Conservation (phyloP, 257 asterid genomes). For the Cordia subcordata region DNA sequence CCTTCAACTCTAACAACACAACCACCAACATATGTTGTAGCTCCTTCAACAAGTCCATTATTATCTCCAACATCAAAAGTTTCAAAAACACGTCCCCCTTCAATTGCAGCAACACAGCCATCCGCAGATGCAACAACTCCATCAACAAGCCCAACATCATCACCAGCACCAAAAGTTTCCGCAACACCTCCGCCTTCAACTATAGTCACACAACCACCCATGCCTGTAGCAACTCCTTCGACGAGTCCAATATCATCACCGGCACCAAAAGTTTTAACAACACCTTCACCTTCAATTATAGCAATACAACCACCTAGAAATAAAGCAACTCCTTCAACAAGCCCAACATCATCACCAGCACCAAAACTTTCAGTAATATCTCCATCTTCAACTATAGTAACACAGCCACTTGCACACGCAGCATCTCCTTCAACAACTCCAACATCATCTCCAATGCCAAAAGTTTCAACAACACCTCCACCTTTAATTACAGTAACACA, state of each 20-base stretch:
- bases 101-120: conserved; percentile 32
- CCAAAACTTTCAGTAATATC: conserved; percentile 45
- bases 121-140: conserved; percentile 24
- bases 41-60: conserved; percentile 31
- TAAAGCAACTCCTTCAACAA: conserved; percentile 25
- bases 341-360: conserved; percentile 47
- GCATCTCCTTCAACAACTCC: conserved; percentile 24
- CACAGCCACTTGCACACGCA: conserved; percentile 51
- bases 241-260: too few species aligned
- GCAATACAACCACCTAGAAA: conserved; percentile 33
- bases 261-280: conserved; percentile 31
- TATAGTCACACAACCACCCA: conserved; percentile 32
- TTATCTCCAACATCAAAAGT: conserved; percentile 30
- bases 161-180: conserved; percentile 31
- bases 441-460: conserved; percentile 21
- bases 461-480: conserved; percentile 42
- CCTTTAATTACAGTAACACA: conserved; percentile 35
- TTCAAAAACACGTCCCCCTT: conserved; percentile 32
- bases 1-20: conserved; percentile 28
- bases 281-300: conserved; percentile 24
- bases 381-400: conserved; percentile 45
- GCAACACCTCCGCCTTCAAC: conserved; percentile 32
- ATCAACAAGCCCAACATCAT: conserved; percentile 26
- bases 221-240: conserved; percentile 22
- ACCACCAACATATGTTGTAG: conserved; percentile 23